Percentiles rank a stretch among this genome's conserved stretches.
Evolutionary conservation across 2,329 filamentous ascomycete genomes (phyloP).

Genomic region (Neonectria hederae): DNA sequence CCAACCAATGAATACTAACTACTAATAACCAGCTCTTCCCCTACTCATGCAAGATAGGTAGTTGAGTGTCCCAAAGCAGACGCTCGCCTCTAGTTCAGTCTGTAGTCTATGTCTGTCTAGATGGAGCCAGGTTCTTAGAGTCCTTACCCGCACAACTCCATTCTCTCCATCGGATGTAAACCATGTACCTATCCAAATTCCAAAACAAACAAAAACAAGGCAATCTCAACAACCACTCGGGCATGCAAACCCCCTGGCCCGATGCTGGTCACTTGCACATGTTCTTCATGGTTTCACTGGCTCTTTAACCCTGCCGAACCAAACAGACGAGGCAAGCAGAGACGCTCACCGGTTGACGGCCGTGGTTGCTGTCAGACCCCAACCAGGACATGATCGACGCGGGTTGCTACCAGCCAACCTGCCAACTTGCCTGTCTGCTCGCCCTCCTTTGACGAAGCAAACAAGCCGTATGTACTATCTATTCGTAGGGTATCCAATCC

Average conservation of each 20-base stretch:
- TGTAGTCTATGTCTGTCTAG: neutral
- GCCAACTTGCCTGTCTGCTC: neutral
- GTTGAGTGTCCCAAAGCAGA: neutral
- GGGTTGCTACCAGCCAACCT: conserved; percentile 9
- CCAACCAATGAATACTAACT: neutral
- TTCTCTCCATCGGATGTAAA: neutral
- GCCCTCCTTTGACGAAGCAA: neutral
- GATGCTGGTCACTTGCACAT: conserved; percentile 14
- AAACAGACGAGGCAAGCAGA: conserved; percentile 19
- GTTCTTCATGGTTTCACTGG: conserved; percentile 14
- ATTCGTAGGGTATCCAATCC: conserved; percentile 5
- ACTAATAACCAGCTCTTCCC: neutral
- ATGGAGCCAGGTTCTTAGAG: too few relatives aligned
- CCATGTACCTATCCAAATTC: neutral
- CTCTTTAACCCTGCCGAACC: conserved; percentile 11
- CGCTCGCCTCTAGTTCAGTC: neutral
- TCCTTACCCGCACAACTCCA: neutral
- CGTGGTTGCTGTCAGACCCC: conserved; percentile 25
- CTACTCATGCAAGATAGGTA: neutral
- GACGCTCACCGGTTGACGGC: conserved; percentile 31
- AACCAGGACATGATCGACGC: conserved; percentile 36
- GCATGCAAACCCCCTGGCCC: conserved; percentile 4
- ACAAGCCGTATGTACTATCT: neutral
- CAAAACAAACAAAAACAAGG: neutral
- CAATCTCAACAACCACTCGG: neutral